Conservation (phyloP, 2,329 filamentous ascomycete species). For the Scolecobasidium constrictum region DNA sequence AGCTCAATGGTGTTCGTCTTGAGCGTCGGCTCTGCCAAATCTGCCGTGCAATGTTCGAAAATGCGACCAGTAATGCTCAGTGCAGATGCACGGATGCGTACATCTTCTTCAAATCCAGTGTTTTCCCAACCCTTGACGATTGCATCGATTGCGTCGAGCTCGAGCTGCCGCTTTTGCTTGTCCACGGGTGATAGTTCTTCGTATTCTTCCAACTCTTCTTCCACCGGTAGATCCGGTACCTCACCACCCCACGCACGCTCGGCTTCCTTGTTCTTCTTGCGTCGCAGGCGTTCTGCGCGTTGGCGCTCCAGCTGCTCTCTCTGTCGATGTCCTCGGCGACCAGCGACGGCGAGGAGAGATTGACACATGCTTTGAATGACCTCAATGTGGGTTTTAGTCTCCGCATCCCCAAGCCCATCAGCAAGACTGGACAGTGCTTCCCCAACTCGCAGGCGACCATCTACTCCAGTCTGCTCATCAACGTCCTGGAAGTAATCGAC, state of each 20-base stretch:
- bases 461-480: slow-evolving; percentile 41
- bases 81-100: slow-evolving; percentile 58
- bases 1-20: slow-evolving; percentile 18
- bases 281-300: slow-evolving; percentile 37
- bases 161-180: slow-evolving; percentile 25
- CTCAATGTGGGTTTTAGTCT: slow-evolving; percentile 17
- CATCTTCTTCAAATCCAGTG: slow-evolving; percentile 53
- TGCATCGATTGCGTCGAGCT: slow-evolving; percentile 35
- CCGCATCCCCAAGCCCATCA: slow-evolving; percentile 36
- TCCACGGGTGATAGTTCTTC: slow-evolving; percentile 18
- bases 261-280: slow-evolving; percentile 37
- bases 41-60: slow-evolving; percentile 38
- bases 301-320: slow-evolving; percentile 50
- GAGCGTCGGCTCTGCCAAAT: background rate
- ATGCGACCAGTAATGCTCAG: slow-evolving; percentile 52
- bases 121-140: slow-evolving; percentile 60
- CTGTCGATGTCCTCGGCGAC: slow-evolving; percentile 49
- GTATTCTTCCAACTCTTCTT: slow-evolving; percentile 14
- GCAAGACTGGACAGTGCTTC: slow-evolving; percentile 56
- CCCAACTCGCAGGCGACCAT: slow-evolving; percentile 56
- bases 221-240: slow-evolving; percentile 23
- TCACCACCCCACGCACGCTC: slow-evolving; percentile 46
- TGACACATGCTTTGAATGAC: slow-evolving; percentile 36
- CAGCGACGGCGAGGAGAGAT: slow-evolving; percentile 52
- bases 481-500: slow-evolving; percentile 58